Conservation (phyloP, 2,329 filamentous ascomycete species). For the Cytospora paraplurivora region DNA sequence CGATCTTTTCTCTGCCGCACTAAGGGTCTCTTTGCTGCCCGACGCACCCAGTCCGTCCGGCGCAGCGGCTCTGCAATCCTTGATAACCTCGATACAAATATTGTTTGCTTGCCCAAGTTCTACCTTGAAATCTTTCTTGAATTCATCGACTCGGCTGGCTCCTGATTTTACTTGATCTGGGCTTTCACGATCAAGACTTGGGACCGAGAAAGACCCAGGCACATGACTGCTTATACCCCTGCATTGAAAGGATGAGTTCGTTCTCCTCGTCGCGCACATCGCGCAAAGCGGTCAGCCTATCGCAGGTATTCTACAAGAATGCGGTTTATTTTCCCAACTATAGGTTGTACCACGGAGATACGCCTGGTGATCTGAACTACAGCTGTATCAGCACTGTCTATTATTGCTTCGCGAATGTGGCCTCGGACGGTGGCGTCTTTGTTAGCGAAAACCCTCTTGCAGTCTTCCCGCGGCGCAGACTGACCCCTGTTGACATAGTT, state of each 20-base stretch:
- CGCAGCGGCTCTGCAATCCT: slow-evolving; percentile 13
- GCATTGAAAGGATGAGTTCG: slow-evolving; percentile 41
- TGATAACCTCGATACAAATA: slow-evolving; percentile 12
- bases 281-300: slow-evolving; percentile 48
- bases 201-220: background rate
- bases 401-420: slow-evolving; percentile 79
- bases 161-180: background rate
- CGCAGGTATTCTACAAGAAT: slow-evolving; percentile 64
- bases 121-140: background rate
- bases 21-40: slow-evolving; percentile 23
- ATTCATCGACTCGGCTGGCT: slow-evolving; percentile 9
- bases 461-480: background rate
- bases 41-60: slow-evolving; percentile 9
- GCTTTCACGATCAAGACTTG: background rate
- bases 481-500: slow-evolving; percentile 51
- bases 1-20: slow-evolving; percentile 16
- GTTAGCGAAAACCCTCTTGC: slow-evolving; percentile 51
- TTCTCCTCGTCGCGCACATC: slow-evolving; percentile 47
- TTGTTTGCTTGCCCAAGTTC: slow-evolving; percentile 20
- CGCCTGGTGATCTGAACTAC: slow-evolving; percentile 73
- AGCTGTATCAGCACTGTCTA: slow-evolving; percentile 79
- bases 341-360: slow-evolving; percentile 71
- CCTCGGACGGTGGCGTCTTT: slow-evolving; percentile 72
- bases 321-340: slow-evolving; percentile 85
- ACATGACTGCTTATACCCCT: background rate